Evolutionary conservation across 805 yeast genomes (phyloP), one percentile per base, ranked within the genome.

Genomic region (Saturnispora sekii): DNA sequence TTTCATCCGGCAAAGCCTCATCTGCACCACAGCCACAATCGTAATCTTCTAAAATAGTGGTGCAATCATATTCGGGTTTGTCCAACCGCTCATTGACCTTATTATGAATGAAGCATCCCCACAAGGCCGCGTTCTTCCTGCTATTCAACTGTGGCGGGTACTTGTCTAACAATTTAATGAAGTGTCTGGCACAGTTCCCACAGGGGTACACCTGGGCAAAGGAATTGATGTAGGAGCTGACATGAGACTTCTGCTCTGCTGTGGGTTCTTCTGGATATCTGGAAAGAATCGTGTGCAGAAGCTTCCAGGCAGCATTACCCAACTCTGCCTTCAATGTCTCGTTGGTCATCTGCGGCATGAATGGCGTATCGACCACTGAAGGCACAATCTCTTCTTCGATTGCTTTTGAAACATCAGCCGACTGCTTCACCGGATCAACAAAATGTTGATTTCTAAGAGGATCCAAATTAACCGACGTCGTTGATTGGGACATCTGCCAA

Each of bases 101-200:
- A 61, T 90, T 89, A 65, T 89, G 97, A 4, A 89, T 70, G 56
- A 82, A 82, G 59, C 98, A 93, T 1, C 98, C 98, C 98, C 98
- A 93, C 51, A 85, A 66, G 0, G 96, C 87, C 1, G 98, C 97
- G 3, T 77, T 74, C 49, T 79, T 77, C 47, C 96, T 71, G 17
- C 83, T 72, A 7, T 77, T 69, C 3, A 82, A 72, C 57, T 93
- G 98, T 2, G 96, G 96, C 1, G 98, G 97, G 56, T 69, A 80
- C 54, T 81, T 71, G 46, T 67, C 57, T 46, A 93, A 64, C 51
- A 90, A 65, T 57, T 74, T 65, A 51, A 75, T 82, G 62, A 93
- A 93, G 62, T 93, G 97, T 51, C 85, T 70, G 0, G 98, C 97
- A 65, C 97, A 93, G 60, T 90, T 97, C 3, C 95, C 95, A 65